Evolutionary conservation across 352 stramenopile species (phyloP).

Genomic region (Phytophthora pini): DNA sequence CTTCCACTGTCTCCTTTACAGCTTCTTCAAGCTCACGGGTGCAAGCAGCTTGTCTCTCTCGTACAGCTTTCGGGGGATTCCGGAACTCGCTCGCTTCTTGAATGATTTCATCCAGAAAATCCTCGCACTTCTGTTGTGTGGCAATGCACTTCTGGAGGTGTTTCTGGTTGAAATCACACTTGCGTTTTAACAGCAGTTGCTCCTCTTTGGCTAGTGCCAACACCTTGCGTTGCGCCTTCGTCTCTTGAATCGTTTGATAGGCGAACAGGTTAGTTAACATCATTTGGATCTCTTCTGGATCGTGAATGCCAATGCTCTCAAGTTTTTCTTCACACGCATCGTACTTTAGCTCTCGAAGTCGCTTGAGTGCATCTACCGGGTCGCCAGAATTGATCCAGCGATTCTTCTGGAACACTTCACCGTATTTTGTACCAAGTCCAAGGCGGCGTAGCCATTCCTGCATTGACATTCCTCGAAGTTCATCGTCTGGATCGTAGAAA

Average conservation of each 20-base stretch:
- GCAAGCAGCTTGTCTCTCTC: conserved; percentile 40
- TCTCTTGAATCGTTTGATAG: conserved; percentile 42
- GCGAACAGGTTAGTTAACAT: conserved; percentile 71
- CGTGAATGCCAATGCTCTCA: conserved; percentile 44
- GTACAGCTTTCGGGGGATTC: conserved; percentile 60
- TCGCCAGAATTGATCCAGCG: conserved; percentile 16
- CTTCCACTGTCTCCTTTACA: conserved; percentile 20
- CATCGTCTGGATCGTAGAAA: conserved; percentile 67
- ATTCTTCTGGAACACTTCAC: conserved; percentile 53
- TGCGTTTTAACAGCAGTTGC: conserved; percentile 33
- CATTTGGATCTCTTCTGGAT: conserved; percentile 49
- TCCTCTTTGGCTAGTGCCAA: conserved; percentile 20
- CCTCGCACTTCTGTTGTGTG: conserved; percentile 25
- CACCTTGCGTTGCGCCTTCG: conserved; percentile 31
- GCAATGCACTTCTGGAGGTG: conserved; percentile 37
- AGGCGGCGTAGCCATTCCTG: conserved; percentile 67
- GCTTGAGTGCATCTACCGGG: conserved; percentile 14
- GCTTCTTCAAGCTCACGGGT: conserved; percentile 42
- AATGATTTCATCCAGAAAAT: conserved; percentile 47
- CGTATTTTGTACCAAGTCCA: conserved; percentile 57
- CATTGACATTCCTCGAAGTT: conserved; percentile 56
- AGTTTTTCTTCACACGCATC: conserved; percentile 40
- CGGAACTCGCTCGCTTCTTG: conserved; percentile 68
- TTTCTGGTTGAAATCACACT: conserved; percentile 44
- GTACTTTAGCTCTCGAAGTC: conserved; percentile 31